phyloP scores from a whole-genome alignment of 805 yeast genomes.

The Groenewaldozyma tartarivorans region DNA sequence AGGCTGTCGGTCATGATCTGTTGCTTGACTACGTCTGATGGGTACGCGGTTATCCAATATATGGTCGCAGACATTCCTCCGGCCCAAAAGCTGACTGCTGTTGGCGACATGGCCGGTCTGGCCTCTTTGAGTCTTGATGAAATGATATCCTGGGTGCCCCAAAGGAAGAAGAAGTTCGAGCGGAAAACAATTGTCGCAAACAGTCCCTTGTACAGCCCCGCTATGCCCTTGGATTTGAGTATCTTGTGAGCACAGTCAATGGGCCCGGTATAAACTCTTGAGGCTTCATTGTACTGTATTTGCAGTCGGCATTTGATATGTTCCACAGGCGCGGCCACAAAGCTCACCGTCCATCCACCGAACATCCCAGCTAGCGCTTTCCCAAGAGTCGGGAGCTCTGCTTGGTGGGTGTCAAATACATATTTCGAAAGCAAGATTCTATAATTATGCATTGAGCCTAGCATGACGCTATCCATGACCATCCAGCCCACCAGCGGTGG shows the following conservation, averaged over 20 bases:
- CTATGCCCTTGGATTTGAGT: constrained; percentile 41
- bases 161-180: constrained; percentile 80
- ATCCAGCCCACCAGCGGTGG: constrained; percentile 95
- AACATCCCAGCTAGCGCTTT: constrained; percentile 67
- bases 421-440: constrained; percentile 52
- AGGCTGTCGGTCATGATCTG: constrained; percentile 74
- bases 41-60: constrained; percentile 85
- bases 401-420: constrained; percentile 38
- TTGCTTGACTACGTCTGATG: constrained; percentile 82
- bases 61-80: constrained; percentile 77
- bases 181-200: constrained; percentile 82
- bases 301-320: constrained; percentile 82
- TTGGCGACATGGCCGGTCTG: constrained; percentile 49
- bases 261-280: constrained; percentile 67
- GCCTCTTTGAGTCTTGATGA: constrained; percentile 57
- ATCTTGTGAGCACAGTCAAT: constrained; percentile 47
- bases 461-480: constrained; percentile 83
- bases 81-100: constrained; percentile 80
- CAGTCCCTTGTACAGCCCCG: constrained; percentile 73
- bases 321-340: constrained; percentile 94
- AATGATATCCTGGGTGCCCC: constrained; percentile 85
- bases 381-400: constrained; percentile 65
- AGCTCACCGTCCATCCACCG: constrained; percentile 84
- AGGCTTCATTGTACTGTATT: constrained; percentile 74
- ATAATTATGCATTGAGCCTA: constrained; percentile 77